A percentile compares a stretch with the other conserved stretches of the same genome.
These are phyloP conservation scores for Paramecium sonneborni DNA, from an alignment of 73 alveolate genomes.

Conservation along the genomic window DNA sequence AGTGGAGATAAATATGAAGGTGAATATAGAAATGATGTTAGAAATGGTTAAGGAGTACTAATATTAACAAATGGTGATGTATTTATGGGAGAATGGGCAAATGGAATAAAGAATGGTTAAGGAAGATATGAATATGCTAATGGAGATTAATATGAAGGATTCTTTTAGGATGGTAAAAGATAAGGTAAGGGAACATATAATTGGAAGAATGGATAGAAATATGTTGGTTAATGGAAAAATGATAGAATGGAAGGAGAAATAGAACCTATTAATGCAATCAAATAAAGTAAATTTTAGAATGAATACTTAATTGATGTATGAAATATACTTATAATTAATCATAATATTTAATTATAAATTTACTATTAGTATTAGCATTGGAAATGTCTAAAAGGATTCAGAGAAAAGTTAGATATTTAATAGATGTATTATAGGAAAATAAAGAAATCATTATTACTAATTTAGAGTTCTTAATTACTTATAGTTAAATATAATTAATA, in stretches of 20 bases:
- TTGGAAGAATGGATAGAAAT: slow-evolving; percentile 71
- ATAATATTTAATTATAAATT: slow-evolving; percentile 30
- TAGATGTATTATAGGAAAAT: neutral
- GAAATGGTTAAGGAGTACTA: slow-evolving; percentile 54
- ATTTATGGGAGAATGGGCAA: slow-evolving; percentile 68
- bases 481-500: slow-evolving; percentile 63
- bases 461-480: slow-evolving; percentile 56
- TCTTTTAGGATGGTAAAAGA: slow-evolving; percentile 59
- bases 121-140: slow-evolving; percentile 65
- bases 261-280: neutral
- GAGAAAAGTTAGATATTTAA: neutral
- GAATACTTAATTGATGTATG: slow-evolving; percentile 2
- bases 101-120: slow-evolving; percentile 67
- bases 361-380: too few species aligned
- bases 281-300: neutral
- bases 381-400: slow-evolving; percentile 4
- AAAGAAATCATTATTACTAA: slow-evolving; percentile 62
- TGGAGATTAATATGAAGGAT: slow-evolving; percentile 70
- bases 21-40: slow-evolving; percentile 18
- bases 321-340: neutral
- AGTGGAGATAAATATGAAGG: slow-evolving; percentile 81
- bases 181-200: slow-evolving; percentile 66
- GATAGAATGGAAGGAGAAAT: slow-evolving; percentile 67
- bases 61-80: slow-evolving; percentile 63
- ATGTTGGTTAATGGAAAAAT: slow-evolving; percentile 65